Conservation (phyloP, 495 filamentous ascomycete species). For the Parachaetomium inaequale region DNA sequence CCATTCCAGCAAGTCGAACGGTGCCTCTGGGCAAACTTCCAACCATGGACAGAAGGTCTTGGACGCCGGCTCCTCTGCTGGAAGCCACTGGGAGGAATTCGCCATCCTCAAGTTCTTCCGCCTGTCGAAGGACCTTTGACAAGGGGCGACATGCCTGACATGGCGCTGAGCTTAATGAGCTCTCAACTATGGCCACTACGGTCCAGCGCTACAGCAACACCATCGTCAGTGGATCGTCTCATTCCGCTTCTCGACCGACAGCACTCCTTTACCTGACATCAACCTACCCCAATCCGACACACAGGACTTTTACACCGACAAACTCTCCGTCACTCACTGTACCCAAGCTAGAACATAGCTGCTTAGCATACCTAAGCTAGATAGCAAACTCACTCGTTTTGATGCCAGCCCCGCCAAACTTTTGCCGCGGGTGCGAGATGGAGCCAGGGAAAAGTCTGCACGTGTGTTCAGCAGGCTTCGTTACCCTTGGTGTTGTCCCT, state of each 20-base stretch:
- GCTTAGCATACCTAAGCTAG: not conserved
- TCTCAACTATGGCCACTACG: not conserved
- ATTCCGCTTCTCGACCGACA: not conserved
- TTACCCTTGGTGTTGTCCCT: not conserved
- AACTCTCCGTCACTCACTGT: not conserved
- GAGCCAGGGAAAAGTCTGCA: not conserved
- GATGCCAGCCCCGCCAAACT: no score
- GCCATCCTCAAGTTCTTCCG: slow-evolving; percentile 15
- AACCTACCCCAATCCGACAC: not conserved
- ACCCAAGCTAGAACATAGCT: no score
- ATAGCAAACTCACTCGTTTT: not conserved
- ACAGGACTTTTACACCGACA: not conserved
- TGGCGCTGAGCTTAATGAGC: no score
- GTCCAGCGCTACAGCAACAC: not conserved
- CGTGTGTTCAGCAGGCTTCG: not conserved
- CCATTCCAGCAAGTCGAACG: not conserved
- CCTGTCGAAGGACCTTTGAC: slow-evolving; percentile 16
- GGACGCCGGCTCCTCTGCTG: not conserved
- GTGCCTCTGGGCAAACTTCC: not conserved
- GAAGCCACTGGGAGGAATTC: slow-evolving; percentile 18
- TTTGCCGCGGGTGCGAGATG: no score
- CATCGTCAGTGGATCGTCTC: not conserved
- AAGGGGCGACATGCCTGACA: not conserved
- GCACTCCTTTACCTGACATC: not conserved
- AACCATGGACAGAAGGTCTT: not conserved